phyloP scores from a whole-genome alignment of 2,329 filamentous ascomycete species.

The Colletotrichum truncatum region DNA sequence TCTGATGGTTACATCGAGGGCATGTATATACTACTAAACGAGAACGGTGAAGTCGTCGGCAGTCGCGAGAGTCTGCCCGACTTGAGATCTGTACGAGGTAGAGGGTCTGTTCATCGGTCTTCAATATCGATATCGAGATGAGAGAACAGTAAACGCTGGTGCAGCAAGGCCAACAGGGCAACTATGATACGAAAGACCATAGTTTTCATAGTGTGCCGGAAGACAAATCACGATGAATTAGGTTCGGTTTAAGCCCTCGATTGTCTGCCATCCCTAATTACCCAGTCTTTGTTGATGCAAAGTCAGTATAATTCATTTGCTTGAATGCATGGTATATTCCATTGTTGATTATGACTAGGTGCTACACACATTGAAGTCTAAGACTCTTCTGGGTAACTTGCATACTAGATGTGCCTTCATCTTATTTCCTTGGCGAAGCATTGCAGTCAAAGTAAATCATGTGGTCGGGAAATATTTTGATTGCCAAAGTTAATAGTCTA shows the following conservation, averaged over 20 bases:
- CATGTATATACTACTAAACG: conserved; percentile 10
- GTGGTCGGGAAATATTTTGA: too few relatives aligned
- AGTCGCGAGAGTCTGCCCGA: conserved; percentile 22
- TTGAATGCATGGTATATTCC: too few relatives aligned
- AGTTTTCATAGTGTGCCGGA: background rate
- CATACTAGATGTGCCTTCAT: too few relatives aligned
- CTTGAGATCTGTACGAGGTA: conserved; percentile 21
- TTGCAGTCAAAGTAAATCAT: too few relatives aligned
- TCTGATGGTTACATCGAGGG: background rate
- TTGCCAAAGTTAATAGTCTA: too few relatives aligned
- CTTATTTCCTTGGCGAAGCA: too few relatives aligned
- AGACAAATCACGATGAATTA: background rate
- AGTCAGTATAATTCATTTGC: too few relatives aligned
- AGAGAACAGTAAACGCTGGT: background rate
- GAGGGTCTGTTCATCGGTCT: conserved; percentile 8
- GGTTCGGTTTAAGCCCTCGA: background rate
- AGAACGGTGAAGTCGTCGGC: conserved; percentile 16
- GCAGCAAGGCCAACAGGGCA: background rate
- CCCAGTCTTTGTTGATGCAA: too few relatives aligned
- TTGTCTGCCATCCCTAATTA: too few relatives aligned
- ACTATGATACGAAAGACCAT: background rate
- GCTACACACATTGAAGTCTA: too few relatives aligned
- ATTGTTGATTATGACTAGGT: too few relatives aligned
- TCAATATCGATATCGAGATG: background rate
- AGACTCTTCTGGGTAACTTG: too few relatives aligned